Conservation (phyloP, 768 basidiomycete genomes). For the Arthromyces matolae region DNA sequence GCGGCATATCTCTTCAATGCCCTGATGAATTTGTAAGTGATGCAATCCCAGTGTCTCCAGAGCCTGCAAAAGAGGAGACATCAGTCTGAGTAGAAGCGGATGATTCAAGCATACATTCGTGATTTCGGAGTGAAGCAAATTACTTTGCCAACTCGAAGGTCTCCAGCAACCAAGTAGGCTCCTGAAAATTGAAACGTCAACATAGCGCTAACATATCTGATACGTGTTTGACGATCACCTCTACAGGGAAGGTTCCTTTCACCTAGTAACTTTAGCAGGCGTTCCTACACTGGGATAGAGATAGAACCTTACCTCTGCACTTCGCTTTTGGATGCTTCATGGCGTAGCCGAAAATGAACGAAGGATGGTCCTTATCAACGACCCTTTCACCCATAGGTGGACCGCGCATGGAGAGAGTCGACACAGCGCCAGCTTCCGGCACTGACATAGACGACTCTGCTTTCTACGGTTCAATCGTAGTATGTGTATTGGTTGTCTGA, state of each 20-base stretch:
- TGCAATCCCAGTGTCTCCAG: conserved; percentile 2
- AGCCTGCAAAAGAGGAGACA: not conserved
- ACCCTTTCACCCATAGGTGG: not conserved
- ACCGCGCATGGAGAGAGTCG: not conserved
- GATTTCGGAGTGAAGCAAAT: not conserved
- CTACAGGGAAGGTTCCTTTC: not conserved
- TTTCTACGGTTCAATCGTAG: too few species aligned
- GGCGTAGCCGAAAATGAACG: not conserved
- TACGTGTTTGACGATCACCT: too few species aligned
- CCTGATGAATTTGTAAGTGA: not conserved
- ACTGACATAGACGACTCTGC: too few species aligned
- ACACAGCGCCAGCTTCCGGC: too few species aligned
- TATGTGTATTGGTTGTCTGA: too few species aligned
- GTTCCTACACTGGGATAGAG: not conserved
- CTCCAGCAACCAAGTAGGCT: not conserved
- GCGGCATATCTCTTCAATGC: not conserved
- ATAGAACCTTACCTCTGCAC: not conserved
- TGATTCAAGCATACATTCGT: not conserved
- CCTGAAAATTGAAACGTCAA: too few species aligned
- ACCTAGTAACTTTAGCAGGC: not conserved
- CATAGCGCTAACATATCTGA: too few species aligned
- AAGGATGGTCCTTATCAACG: not conserved
- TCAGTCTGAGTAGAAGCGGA: not conserved
- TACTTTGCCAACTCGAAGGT: not conserved
- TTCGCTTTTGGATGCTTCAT: not conserved